phyloP scores from a whole-genome alignment of 2,329 filamentous ascomycete species.

The Colletotrichum tropicicola region DNA sequence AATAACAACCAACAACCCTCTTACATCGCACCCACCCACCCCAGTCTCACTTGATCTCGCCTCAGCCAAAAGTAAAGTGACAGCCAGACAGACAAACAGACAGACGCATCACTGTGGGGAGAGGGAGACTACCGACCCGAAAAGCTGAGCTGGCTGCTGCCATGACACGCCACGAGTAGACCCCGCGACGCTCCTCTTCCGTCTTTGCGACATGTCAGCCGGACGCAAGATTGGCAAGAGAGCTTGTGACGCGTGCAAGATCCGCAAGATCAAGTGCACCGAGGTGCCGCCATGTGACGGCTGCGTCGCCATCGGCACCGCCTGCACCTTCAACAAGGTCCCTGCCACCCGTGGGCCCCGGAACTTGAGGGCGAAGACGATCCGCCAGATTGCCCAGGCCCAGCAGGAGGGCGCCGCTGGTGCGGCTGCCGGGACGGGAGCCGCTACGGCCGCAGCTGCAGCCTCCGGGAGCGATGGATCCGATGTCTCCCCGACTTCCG shows the following conservation, averaged over 20 bases:
- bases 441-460: no score
- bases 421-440: no score
- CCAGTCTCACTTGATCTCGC: not conserved
- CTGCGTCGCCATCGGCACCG: slow-evolving; percentile 53
- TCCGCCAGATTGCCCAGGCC: slow-evolving; percentile 48
- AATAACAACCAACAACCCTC: slow-evolving; percentile 2
- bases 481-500: not conserved
- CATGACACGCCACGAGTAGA: slow-evolving; percentile 20
- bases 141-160: slow-evolving; percentile 9
- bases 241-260: slow-evolving; percentile 61
- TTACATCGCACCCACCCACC: not conserved
- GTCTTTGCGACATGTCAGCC: slow-evolving; percentile 30
- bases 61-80: not conserved
- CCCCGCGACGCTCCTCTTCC: slow-evolving; percentile 14
- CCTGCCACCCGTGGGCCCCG: slow-evolving; percentile 56
- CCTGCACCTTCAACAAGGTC: slow-evolving; percentile 58
- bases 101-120: not conserved
- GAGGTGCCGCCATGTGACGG: slow-evolving; percentile 55
- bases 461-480: not conserved
- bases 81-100: not conserved
- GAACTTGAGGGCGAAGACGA: slow-evolving; percentile 53
- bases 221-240: slow-evolving; percentile 46
- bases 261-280: slow-evolving; percentile 61
- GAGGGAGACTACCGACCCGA: not conserved
- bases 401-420: slow-evolving; percentile 32